Evolutionary conservation across 257 asterid species (phyloP), one percentile per base, ranked within the genome.

Genomic region (Nicotiana undulata): DNA sequence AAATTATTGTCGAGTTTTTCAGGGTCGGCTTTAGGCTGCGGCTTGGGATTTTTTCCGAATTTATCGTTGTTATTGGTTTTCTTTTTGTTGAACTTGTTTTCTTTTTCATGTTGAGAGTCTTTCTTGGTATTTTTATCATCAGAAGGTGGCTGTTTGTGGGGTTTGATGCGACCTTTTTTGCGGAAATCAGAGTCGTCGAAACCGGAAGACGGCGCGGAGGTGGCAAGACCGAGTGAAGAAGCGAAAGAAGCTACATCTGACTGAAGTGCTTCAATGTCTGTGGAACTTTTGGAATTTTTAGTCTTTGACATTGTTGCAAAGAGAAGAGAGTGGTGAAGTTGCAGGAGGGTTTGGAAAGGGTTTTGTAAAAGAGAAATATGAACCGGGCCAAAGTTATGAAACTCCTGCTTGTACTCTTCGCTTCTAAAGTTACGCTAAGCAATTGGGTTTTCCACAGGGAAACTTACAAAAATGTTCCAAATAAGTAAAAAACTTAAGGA

Each of bases 121-220:
- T 52, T 64, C 20, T 52, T 5, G 44, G 44, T 34, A 75, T 76
- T 11, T 18, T 53, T 20, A 37, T 79, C 53, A 2, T 51, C 55
- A 20, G 84, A 15, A n/a, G 76, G 65, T 70, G 81, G 22, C 9
- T 77, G 77, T 0, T 84, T 46, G 28, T 22, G 63, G 29, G 90
- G 51, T 55, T 89, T 91, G 49, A 88, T 26, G 9, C 89, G 86
- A 15, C 93, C 94, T 13, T 91, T 86, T 83, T 94, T 96, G 26
- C 92, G 97, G 85, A 92, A 96, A 79, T 93, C 98, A 46, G 96
- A 80, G 85, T 95, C 98, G 76, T 95, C 87, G 87, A 93, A 95
- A 80, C 98, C 97, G 80, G 94, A 81, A 77, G 91, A 79, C 52
- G 94, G 80, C 9, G 81, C 15, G 8, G 84, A 53, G 70, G 91